Evolutionary conservation across 106 monocot genomes (phyloP), one percentile per base, ranked within the genome.

Genomic region (Dendrobium catenatum): DNA sequence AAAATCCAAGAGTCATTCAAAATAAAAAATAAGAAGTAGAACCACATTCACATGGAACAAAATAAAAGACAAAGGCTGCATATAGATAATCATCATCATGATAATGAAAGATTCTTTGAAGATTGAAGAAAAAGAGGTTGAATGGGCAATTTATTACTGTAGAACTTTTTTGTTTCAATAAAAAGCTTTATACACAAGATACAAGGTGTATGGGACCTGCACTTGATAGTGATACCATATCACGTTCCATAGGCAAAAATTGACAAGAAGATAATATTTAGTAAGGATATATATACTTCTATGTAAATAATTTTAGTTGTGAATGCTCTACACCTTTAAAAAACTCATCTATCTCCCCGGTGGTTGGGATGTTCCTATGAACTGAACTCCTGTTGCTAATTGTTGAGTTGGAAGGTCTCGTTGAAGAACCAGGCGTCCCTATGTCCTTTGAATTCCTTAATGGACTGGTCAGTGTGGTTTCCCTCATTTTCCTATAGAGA

Each of bases 271-370:
- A 37, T 37, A 37, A 37, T 1, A 37, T 5, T 44, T 44, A 44
- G 9, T 44, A 44, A 44, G 44, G 44, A 15, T 51, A 51, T 51
- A 51, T 26, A 13, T 83, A 83, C 83, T 78, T 78, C 70, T 83
- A 72, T 48, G 27, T 77, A 42, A 82, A 82, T 46, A 43, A 47
- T 64, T 43, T 75, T 64, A 61, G 76, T 16, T 82, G 82, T n/a
- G 61, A 64, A 46, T 67, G 47, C 17, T 82, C 82, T 4, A 54
- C 33, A 27, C 64, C 82, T 6, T 26, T 40, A 37, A 82, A 66
- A 66, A 82, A 82, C 44, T 29, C 82, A 64, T 77, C 82, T 16
- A 82, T 82, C 82, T 82, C 82, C 2, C 9, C 18, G 6, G 77
- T 10, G 11, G 61, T 46, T 31, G 75, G 82, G 76, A 82, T 77